Percentiles rank a stretch among this genome's conserved stretches.
Evolutionary conservation across 345 rosid genomes (phyloP).

Genomic region (Brassica juncea): DNA sequence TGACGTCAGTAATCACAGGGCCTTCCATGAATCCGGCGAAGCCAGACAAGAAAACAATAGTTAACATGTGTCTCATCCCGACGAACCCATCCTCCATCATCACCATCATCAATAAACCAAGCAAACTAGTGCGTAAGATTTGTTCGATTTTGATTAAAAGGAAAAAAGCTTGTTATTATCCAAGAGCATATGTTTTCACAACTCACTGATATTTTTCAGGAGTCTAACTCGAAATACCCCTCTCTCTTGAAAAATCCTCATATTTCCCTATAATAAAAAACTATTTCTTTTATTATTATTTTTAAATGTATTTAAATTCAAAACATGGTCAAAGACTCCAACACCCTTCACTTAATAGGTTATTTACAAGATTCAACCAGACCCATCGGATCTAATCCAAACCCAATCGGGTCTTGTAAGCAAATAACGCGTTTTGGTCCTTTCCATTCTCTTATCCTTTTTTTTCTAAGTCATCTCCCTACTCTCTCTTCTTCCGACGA

Average conservation of each 20-base stretch:
- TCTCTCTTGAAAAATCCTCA: not conserved
- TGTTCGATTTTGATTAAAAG: not conserved
- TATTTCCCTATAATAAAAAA: not conserved
- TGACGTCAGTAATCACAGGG: constrained; percentile 86
- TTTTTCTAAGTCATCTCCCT: no score
- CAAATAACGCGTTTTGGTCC: no score
- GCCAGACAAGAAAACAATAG: constrained; percentile 58
- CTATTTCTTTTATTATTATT: no score
- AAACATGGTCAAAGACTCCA: not conserved
- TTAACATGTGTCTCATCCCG: constrained; percentile 54
- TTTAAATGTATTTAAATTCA: no score
- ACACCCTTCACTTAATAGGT: not conserved
- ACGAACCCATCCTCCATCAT: constrained; percentile 36
- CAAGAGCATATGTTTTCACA: no score
- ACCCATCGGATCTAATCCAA: no score
- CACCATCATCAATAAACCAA: not conserved
- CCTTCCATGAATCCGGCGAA: constrained; percentile 48
- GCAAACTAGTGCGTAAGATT: not conserved
- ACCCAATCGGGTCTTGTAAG: no score
- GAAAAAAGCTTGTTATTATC: no score
- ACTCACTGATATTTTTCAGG: no score
- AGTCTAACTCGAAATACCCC: not conserved
- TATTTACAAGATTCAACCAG: not conserved
- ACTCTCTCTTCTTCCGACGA: no score
- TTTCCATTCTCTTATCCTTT: no score